Evolutionary conservation across 768 basidiomycete genomes (phyloP).

Genomic region (Podaxis sp.): DNA sequence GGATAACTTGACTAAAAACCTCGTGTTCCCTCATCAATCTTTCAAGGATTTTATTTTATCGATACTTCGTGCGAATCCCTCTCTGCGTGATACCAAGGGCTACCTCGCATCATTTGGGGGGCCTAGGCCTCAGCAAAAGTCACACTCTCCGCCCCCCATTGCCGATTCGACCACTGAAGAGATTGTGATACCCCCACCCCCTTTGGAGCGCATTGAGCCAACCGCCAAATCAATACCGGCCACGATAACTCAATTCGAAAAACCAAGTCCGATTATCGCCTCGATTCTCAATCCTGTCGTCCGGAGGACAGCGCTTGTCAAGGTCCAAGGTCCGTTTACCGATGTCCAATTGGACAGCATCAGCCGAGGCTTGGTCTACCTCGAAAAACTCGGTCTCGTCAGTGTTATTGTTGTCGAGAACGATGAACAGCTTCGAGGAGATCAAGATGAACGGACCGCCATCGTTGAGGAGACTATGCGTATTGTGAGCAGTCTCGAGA

Average conservation of each 20-base stretch:
- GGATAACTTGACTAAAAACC: slow-evolving; percentile 6
- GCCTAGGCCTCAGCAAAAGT: slow-evolving; percentile 33
- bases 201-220: slow-evolving; percentile 18
- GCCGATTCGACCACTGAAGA: slow-evolving; percentile 22
- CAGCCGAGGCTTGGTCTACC: slow-evolving; percentile 87
- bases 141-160: slow-evolving; percentile 4
- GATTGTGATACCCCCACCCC: slow-evolving; percentile 24
- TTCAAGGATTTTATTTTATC: slow-evolving; percentile 92
- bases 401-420: slow-evolving; percentile 94
- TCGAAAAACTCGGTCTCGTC: slow-evolving; percentile 93
- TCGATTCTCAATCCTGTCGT: slow-evolving; percentile 83
- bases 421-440: slow-evolving; percentile 66
- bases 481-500: slow-evolving; percentile 76
- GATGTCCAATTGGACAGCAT: slow-evolving; percentile 93
- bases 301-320: slow-evolving; percentile 89
- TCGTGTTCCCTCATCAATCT: neutral
- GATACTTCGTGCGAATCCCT: slow-evolving; percentile 89
- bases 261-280: slow-evolving; percentile 53
- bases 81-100: slow-evolving; percentile 81
- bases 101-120: slow-evolving; percentile 91
- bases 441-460: slow-evolving; percentile 60
- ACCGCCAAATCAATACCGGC: slow-evolving; percentile 31
- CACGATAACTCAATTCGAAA: slow-evolving; percentile 26
- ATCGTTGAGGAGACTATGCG: slow-evolving; percentile 82
- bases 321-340: slow-evolving; percentile 93